Evolutionary conservation across 768 basidiomycete genomes (phyloP).

Genomic region (Serendipita sp.): DNA sequence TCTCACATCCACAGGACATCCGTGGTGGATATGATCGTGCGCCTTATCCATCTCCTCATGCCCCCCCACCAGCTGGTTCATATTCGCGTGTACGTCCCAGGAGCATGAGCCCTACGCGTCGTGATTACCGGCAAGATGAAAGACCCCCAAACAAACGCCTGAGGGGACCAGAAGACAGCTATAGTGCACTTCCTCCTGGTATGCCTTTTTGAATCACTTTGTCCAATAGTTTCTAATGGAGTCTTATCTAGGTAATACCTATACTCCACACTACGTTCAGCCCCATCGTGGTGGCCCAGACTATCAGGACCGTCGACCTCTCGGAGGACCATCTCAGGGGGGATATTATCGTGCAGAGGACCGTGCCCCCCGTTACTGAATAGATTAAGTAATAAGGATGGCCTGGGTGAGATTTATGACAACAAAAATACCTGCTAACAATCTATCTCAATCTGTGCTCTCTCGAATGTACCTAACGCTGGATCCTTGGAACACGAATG

Average conservation of each 20-base stretch:
- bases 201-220: neutral
- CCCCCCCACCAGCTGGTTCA: neutral
- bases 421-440: neutral
- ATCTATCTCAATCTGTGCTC: neutral
- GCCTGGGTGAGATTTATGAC: neutral
- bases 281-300: neutral
- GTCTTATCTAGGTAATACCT: neutral
- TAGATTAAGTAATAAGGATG: neutral
- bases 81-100: conserved; percentile 1
- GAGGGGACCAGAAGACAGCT: neutral
- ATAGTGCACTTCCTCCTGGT: neutral
- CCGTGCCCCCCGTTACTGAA: neutral
- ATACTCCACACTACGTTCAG: neutral
- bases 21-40: neutral
- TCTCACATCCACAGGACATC: neutral
- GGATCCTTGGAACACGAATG: neutral
- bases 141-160: neutral
- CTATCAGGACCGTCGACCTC: neutral
- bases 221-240: neutral
- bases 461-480: neutral
- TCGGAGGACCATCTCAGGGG: neutral
- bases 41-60: neutral
- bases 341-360: conserved; percentile 2
- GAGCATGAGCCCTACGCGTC: neutral
- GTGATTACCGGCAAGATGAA: neutral